Percentiles rank a stretch among this genome's conserved stretches.
Evolutionary conservation across 1,139 yeast species (phyloP).

Genomic region (Zygosaccharomyces sapae): DNA sequence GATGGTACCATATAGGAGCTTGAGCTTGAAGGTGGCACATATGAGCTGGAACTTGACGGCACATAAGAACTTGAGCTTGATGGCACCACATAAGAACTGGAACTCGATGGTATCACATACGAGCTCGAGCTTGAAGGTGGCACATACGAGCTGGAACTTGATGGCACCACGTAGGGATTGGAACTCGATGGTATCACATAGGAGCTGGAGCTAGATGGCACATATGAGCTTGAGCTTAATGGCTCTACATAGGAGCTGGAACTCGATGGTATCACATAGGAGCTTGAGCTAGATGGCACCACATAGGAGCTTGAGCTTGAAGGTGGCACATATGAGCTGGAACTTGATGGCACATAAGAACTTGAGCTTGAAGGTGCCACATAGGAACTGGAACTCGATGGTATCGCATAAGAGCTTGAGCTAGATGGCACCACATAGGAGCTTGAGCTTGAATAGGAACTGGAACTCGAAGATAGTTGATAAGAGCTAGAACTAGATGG

Average conservation of each 20-base stretch:
- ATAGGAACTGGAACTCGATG: constrained; percentile 2
- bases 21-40: too few species aligned
- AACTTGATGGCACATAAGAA: background rate
- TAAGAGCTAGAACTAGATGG: background rate
- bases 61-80: constrained; percentile 1
- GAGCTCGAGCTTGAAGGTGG: constrained; percentile 1
- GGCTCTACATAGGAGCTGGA: constrained; percentile 1
- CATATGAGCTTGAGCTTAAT: background rate
- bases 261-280: background rate
- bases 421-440: constrained; percentile 1
- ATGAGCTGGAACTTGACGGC: background rate
- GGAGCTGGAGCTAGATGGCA: constrained; percentile 1
- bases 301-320: too few species aligned
- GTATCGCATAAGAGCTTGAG: background rate
- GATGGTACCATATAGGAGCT: too few species aligned
- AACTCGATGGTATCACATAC: background rate
- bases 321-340: too few species aligned
- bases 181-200: background rate
- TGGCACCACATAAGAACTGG: background rate
- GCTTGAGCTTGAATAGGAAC: background rate
- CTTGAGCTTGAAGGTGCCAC: constrained; percentile 1
- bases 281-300: too few species aligned
- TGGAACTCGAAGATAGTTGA: background rate
- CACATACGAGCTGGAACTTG: constrained; percentile 1
- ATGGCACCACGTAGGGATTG: background rate